These are phyloP conservation scores for Phaffomyces opuntiae DNA, from an alignment of 805 yeast species.

Conservation along the genomic window DNA sequence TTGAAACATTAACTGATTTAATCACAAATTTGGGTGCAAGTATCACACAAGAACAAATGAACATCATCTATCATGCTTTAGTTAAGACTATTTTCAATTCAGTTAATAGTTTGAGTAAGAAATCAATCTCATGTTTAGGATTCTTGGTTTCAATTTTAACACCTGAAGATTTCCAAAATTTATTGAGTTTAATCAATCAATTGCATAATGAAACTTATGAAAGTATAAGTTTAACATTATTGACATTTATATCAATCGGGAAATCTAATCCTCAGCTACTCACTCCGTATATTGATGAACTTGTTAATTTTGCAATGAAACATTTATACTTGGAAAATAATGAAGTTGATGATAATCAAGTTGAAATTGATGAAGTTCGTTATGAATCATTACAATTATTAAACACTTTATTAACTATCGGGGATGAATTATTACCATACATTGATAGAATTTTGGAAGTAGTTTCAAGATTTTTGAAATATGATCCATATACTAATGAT, in stretches of 20 bases:
- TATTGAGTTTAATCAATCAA: slow-evolving; percentile 15
- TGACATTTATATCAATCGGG: slow-evolving; percentile 21
- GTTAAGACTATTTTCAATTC: slow-evolving; percentile 33
- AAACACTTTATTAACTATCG: slow-evolving; percentile 33
- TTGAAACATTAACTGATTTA: slow-evolving; percentile 55
- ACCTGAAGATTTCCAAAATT: slow-evolving; percentile 18
- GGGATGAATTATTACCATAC: slow-evolving; percentile 25
- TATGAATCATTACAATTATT: slow-evolving; percentile 41
- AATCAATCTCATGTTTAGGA: slow-evolving; percentile 43
- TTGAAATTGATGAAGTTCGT: slow-evolving; percentile 39
- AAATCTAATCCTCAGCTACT: slow-evolving; percentile 23
- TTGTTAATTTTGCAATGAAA: slow-evolving; percentile 18
- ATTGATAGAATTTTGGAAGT: slow-evolving; percentile 24
- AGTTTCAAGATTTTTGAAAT: slow-evolving; percentile 28
- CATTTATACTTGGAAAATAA: slow-evolving; percentile 24
- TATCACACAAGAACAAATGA: slow-evolving; percentile 31
- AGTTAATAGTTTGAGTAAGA: slow-evolving; percentile 41
- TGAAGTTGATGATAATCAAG: slow-evolving; percentile 32
- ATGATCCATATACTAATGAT: slow-evolving; percentile 39
- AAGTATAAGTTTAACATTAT: slow-evolving; percentile 12
- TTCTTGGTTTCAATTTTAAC: slow-evolving; percentile 28
- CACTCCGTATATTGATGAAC: slow-evolving; percentile 12
- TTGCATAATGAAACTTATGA: slow-evolving; percentile 17
- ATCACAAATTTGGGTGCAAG: slow-evolving; percentile 41
- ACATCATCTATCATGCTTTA: slow-evolving; percentile 22